Conservation (phyloP, 2,329 filamentous ascomycete genomes). For the Aureobasidium subglaciale region DNA sequence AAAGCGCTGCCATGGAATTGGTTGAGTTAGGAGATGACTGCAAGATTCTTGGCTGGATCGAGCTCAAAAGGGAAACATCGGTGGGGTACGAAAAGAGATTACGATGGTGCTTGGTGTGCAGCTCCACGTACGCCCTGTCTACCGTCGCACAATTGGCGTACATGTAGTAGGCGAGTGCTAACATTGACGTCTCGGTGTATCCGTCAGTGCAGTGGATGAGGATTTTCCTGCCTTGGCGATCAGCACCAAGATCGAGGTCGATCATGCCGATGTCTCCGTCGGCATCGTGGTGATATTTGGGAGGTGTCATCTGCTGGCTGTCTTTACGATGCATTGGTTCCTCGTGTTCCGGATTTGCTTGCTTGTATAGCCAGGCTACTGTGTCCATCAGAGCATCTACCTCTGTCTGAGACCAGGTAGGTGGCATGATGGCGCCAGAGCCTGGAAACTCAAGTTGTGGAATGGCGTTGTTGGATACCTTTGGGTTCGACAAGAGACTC, state of each 20-base stretch:
- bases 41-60: constrained; percentile 68
- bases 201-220: constrained; percentile 92
- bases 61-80: constrained; percentile 74
- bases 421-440: constrained; percentile 83
- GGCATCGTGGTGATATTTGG: constrained; percentile 32
- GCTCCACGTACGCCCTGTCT: constrained; percentile 76
- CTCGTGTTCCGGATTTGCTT: constrained; percentile 51
- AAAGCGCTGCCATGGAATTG: constrained; percentile 44
- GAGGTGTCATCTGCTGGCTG: constrained; percentile 34
- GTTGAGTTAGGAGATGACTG: constrained; percentile 54
- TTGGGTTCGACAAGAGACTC: constrained; percentile 37
- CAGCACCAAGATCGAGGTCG: constrained; percentile 21
- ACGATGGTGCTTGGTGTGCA: constrained; percentile 72
- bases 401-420: constrained; percentile 75
- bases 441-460: constrained; percentile 77
- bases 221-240: constrained; percentile 53
- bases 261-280: constrained; percentile 53
- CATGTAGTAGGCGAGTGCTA: constrained; percentile 87
- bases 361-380: constrained; percentile 81
- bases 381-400: constrained; percentile 78
- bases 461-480: constrained; percentile 33
- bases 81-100: constrained; percentile 97
- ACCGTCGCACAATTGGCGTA: constrained; percentile 77
- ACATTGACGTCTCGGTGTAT: constrained; percentile 87
- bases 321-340: constrained; percentile 30